Base-by-base conservation (phyloP, 257 asterid species). In the Penstemon davidsonii region DNA sequence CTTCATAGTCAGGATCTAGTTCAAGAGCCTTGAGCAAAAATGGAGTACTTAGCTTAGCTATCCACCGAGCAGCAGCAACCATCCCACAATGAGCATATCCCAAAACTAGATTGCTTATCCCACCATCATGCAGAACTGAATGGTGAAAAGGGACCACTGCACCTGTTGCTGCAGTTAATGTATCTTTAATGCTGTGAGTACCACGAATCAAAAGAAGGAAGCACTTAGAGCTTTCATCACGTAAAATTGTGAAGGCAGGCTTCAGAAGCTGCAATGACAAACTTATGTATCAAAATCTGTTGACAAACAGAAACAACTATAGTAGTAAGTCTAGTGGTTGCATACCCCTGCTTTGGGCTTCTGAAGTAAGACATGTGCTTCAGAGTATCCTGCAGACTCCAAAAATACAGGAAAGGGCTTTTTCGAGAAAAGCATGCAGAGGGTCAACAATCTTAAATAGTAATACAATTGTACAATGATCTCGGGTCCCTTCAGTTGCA, bases 11-110 rank as follows among this genome's bases (percentile, higher is more conserved):
- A 60, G 95, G 95, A 66, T 87, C 62, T 68, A 85, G 90, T 66
- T 81, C 75, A 46, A 87, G 76, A 67, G 90, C 95, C 81, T 78
- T 80, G 72, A 82, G 82, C 82, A 89, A 77, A 71, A 83, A 75
- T 18, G 96, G 96, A 63, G 81, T 82, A 73, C 89, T 77, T 3
- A 87, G 88, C 83, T 87, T 89, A 19, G 96, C 91, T 62, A 87
- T 89, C 96, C 96, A 89, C 54, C 96, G 80, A 61, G 96, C 96
- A 62, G 96, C 95, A 80, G 96, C 96, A 73, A 87, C 96, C 96
- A 89, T 89, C 50, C 96, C 96, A 75, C 96, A 87, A 76, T 89
- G 96, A 5, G 96, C 96, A 63, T 89, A 85, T 63, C 96, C 96
- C 72, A 89, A 75, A 60, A 83, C 92, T 65, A 89, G 84, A 78